phyloP scores from a whole-genome alignment of 2,329 filamentous ascomycete genomes.

The Ascochyta viciae-villosae region DNA sequence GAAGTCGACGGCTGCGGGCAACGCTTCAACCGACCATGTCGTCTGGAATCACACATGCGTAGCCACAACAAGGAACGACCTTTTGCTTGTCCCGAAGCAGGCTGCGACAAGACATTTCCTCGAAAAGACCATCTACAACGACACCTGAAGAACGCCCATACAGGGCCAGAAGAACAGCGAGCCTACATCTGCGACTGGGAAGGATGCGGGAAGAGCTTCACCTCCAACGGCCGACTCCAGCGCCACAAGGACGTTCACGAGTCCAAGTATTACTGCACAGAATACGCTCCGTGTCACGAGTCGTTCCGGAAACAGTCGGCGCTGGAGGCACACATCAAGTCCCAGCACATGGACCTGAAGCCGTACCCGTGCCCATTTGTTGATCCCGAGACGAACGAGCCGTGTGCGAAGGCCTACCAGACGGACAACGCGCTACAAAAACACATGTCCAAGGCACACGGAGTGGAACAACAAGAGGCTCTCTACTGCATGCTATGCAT shows the following conservation, averaged over 20 bases:
- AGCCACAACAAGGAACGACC: constrained; percentile 87
- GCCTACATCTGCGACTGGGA: constrained; percentile 74
- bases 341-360: constrained; percentile 74
- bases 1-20: constrained; percentile 77
- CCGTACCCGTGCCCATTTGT: constrained; percentile 73
- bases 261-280: constrained; percentile 77
- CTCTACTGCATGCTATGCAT: constrained; percentile 81
- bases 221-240: constrained; percentile 78
- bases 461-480: constrained; percentile 59
- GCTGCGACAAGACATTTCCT: constrained; percentile 83
- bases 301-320: constrained; percentile 89
- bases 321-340: constrained; percentile 80
- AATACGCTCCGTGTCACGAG: constrained; percentile 73
- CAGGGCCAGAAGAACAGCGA: constrained; percentile 61
- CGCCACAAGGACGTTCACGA: constrained; percentile 81
- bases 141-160: constrained; percentile 84
- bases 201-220: constrained; percentile 80
- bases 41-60: constrained; percentile 76
- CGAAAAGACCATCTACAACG: constrained; percentile 86
- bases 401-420: constrained; percentile 75
- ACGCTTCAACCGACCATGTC: constrained; percentile 85
- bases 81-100: constrained; percentile 72
- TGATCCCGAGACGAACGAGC: constrained; percentile 59
- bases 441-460: constrained; percentile 75
- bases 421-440: constrained; percentile 73